These are phyloP conservation scores for Saccharomyces pastorianus DNA, from an alignment of 1,139 yeast genomes.

Conservation along the genomic window DNA sequence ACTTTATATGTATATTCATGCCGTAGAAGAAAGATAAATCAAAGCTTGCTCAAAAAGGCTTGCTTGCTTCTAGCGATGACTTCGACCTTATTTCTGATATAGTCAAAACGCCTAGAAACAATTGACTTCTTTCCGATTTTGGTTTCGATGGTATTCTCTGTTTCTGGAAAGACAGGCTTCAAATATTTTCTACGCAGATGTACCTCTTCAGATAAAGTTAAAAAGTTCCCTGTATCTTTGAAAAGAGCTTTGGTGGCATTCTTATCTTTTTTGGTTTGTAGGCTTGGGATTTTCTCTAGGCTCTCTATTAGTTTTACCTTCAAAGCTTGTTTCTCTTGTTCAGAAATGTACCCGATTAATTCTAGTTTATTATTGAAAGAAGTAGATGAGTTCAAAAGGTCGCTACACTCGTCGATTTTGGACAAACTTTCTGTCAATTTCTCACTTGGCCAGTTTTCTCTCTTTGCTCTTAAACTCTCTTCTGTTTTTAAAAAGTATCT, in stretches of 20 bases:
- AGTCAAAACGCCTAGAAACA: constrained; percentile 43
- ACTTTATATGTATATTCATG: background rate
- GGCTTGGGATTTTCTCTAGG: constrained; percentile 17
- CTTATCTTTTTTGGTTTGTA: constrained; percentile 29
- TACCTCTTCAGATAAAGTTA: constrained; percentile 36
- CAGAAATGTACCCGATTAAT: constrained; percentile 33
- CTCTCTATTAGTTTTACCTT: constrained; percentile 29
- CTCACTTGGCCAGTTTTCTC: constrained; percentile 35
- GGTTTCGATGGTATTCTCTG: constrained; percentile 21
- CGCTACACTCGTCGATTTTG: constrained; percentile 24
- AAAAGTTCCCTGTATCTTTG: constrained; percentile 34
- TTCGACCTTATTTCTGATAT: constrained; percentile 39
- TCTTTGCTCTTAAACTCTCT: constrained; percentile 37
- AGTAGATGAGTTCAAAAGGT: constrained; percentile 16
- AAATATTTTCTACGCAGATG: constrained; percentile 36
- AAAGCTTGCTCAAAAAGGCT: constrained; percentile 30
- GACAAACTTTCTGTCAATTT: constrained; percentile 26
- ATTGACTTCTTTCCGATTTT: constrained; percentile 34
- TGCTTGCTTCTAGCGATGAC: constrained; percentile 33
- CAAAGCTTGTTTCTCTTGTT: constrained; percentile 32
- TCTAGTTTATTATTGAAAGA: constrained; percentile 37
- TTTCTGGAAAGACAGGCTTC: constrained; percentile 36
- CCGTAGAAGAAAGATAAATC: background rate
- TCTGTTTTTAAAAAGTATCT: constrained; percentile 46
- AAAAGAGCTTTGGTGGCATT: constrained; percentile 31